These are phyloP conservation scores for Botryotinia globosa DNA, from an alignment of 2,329 filamentous ascomycete species.

Conservation along the genomic window DNA sequence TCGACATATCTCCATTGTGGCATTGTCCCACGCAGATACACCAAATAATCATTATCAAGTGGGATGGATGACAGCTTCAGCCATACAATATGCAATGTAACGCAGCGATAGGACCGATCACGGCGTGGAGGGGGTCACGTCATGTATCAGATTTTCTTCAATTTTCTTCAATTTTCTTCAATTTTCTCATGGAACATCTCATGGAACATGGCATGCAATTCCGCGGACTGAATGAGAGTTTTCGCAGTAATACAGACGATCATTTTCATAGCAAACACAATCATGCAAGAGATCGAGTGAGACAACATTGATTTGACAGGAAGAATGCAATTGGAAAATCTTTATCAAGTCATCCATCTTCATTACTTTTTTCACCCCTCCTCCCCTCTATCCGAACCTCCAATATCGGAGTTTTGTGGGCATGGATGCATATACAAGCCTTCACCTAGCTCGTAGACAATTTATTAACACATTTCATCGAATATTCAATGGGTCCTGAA, in stretches of 20 bases:
- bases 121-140: slow-evolving; percentile 1
- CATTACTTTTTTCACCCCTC: not conserved
- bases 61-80: not conserved
- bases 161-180: not conserved
- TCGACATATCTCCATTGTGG: slow-evolving; percentile 1
- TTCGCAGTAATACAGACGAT: not conserved
- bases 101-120: slow-evolving; percentile 12
- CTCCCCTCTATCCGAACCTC: not conserved
- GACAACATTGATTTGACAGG: not conserved
- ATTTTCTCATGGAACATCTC: not conserved
- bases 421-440: not conserved
- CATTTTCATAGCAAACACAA: not conserved
- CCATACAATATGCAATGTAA: not conserved
- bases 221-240: not conserved
- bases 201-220: not conserved
- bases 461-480: not conserved
- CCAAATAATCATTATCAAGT: not conserved
- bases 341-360: not conserved
- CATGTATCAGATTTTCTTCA: slow-evolving; percentile 5
- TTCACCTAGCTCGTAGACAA: not conserved
- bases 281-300: not conserved
- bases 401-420: slow-evolving; percentile 11
- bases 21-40: not conserved
- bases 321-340: not conserved
- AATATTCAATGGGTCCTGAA: slow-evolving; percentile 6